These are phyloP conservation scores for Oryza glumipatula DNA, from an alignment of 176 grass and related monocot species.

Conservation along the genomic window DNA sequence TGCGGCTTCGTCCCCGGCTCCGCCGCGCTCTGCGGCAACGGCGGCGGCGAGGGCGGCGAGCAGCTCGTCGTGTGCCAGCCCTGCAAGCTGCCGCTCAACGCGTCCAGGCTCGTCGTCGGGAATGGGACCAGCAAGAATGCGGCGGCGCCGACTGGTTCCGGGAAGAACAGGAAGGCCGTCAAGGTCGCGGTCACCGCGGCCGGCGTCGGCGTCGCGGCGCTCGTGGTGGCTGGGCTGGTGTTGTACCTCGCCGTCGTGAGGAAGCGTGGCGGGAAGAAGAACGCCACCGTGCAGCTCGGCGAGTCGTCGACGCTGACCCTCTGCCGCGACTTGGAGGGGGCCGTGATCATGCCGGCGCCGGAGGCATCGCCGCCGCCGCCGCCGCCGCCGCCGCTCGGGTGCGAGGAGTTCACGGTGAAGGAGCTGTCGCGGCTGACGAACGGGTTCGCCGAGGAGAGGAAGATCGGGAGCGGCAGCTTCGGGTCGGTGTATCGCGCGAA, in stretches of 20 bases:
- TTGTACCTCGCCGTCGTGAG: constrained; percentile 32
- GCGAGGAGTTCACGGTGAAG: constrained; percentile 67
- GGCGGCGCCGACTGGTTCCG: accelerated
- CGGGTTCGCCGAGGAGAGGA: constrained; percentile 57
- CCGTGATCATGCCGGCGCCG: constrained; percentile 25
- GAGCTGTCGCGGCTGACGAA: constrained; percentile 54
- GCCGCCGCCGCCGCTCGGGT: constrained; percentile 40
- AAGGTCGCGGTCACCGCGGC: constrained; percentile 16
- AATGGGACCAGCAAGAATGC: background rate
- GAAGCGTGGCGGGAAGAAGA: constrained; percentile 21
- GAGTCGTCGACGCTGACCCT: constrained; percentile 13
- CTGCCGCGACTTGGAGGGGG: constrained; percentile 29
- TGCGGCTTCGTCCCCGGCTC: constrained; percentile 55
- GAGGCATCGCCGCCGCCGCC: background rate
- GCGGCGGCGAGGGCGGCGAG: constrained; percentile 30
- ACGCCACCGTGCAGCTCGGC: constrained; percentile 32
- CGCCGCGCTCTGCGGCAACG: constrained; percentile 45
- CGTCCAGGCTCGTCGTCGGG: constrained; percentile 31
- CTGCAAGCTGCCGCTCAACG: constrained; percentile 34
- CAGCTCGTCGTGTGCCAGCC: constrained; percentile 63
- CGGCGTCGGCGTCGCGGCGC: constrained; percentile 8
- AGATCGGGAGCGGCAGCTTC: constrained; percentile 85
- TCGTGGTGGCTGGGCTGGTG: constrained; percentile 19
- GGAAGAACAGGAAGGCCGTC: background rate
- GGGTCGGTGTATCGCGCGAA: constrained; percentile 78